Percentiles rank a stretch among this genome's conserved stretches.
Conservation (phyloP, 2,329 filamentous ascomycete species). For the Diaporthe sp. region DNA sequence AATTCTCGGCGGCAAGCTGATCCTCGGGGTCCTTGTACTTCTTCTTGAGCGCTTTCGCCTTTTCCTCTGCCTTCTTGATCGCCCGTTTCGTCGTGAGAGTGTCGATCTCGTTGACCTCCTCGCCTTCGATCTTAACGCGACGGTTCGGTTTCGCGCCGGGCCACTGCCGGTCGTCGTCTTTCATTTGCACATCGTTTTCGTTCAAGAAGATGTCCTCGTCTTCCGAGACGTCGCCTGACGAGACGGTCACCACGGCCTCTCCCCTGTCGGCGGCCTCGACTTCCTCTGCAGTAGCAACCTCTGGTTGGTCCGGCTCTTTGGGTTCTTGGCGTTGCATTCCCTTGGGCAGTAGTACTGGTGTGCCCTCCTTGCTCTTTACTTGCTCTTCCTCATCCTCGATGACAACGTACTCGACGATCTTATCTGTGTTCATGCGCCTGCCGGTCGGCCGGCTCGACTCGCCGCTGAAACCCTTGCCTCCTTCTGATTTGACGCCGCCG, state of each 20-base stretch:
- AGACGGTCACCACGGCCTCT: constrained; percentile 58
- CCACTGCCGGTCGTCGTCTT: constrained; percentile 58
- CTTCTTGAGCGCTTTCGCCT: constrained; percentile 42
- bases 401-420: constrained; percentile 39
- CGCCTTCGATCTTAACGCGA: constrained; percentile 58
- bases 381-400: constrained; percentile 35
- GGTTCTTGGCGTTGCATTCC: constrained; percentile 69
- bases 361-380: constrained; percentile 38
- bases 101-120: constrained; percentile 57
- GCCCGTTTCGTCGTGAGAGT: constrained; percentile 52
- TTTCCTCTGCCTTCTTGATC: constrained; percentile 39
- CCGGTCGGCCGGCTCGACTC: constrained; percentile 39
- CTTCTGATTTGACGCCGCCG: constrained; percentile 36
- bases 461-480: constrained; percentile 26
- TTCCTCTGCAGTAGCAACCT: constrained; percentile 70
- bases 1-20: constrained; percentile 50
- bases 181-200: constrained; percentile 42
- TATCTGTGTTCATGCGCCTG: constrained; percentile 41
- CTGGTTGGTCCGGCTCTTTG: constrained; percentile 63
- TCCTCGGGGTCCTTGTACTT: constrained; percentile 47
- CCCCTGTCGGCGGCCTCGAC: constrained; percentile 67
- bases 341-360: constrained; percentile 60
- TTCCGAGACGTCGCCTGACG: constrained; percentile 49
- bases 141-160: constrained; percentile 53
- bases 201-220: constrained; percentile 50